phyloP scores from a whole-genome alignment of 306 rosid species.

The Glycyrrhiza uralensis region DNA sequence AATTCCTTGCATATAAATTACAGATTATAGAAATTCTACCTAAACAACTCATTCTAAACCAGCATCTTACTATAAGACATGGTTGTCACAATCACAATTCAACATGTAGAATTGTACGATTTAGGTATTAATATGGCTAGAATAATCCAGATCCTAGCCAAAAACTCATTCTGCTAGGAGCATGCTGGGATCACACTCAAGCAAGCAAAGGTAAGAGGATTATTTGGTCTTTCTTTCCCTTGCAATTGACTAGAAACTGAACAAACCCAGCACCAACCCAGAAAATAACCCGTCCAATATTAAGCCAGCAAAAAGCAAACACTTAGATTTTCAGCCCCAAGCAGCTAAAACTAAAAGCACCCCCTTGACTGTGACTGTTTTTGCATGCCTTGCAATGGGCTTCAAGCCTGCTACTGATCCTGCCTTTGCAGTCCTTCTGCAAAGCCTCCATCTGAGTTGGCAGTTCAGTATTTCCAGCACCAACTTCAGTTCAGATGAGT shows the following conservation, averaged over 20 bases:
- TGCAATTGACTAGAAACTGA: not conserved
- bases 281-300: not conserved
- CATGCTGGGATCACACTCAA: not conserved
- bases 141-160: not conserved
- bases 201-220: not conserved
- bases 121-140: not conserved
- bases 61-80: not conserved
- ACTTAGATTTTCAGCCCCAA: not conserved
- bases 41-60: constrained; percentile 5
- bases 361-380: not conserved
- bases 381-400: not conserved
- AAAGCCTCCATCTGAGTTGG: not conserved
- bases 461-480: not conserved
- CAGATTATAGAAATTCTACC: not conserved
- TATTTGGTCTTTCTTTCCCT: not conserved
- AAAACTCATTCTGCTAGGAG: not conserved
- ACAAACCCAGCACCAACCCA: not conserved
- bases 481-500: not conserved
- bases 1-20: not conserved
- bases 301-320: not conserved
- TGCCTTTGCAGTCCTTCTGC: not conserved
- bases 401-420: not conserved
- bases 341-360: not conserved
- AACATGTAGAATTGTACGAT: not conserved
- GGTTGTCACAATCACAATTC: not conserved